Percentiles rank a stretch among this genome's conserved stretches.
Conservation (phyloP, 208 protist genomes). For the Sergeia podlipaevii region DNA sequence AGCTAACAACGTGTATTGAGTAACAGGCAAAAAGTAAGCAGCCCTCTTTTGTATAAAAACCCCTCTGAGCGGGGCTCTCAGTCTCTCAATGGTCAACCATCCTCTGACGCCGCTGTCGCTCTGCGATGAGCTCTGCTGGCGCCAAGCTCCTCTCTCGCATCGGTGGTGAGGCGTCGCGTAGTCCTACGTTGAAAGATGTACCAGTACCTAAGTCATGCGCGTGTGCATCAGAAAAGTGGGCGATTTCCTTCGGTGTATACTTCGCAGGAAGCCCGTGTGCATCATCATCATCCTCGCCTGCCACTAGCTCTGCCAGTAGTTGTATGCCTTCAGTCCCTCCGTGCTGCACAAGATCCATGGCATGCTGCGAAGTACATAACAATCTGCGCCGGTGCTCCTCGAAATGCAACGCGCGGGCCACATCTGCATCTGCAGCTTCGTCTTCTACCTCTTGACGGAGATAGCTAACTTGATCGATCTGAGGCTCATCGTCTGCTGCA, state of each 20-base stretch:
- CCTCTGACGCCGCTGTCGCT: too few species aligned
- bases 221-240: too few species aligned
- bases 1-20: too few species aligned
- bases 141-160: constrained; percentile 50
- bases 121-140: constrained; percentile 23
- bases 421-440: constrained; percentile 32
- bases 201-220: too few species aligned
- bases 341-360: constrained; percentile 16
- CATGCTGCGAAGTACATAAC: constrained; percentile 28
- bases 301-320: constrained; percentile 8
- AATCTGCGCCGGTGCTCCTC: constrained; percentile 18
- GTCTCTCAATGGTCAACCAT: too few species aligned
- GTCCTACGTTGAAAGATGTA: too few species aligned
- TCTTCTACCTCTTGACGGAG: constrained; percentile 17
- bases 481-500: constrained; percentile 22
- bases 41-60: too few species aligned
- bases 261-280: background rate
- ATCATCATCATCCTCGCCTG: background rate
- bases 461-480: constrained; percentile 27
- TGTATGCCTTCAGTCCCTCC: constrained; percentile 17
- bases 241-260: too few species aligned
- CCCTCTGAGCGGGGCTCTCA: too few species aligned
- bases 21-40: too few species aligned
- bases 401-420: constrained; percentile 6
- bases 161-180: constrained; percentile 37